phyloP scores from a whole-genome alignment of 345 rosid genomes.

The Toxicodendron radicans region DNA sequence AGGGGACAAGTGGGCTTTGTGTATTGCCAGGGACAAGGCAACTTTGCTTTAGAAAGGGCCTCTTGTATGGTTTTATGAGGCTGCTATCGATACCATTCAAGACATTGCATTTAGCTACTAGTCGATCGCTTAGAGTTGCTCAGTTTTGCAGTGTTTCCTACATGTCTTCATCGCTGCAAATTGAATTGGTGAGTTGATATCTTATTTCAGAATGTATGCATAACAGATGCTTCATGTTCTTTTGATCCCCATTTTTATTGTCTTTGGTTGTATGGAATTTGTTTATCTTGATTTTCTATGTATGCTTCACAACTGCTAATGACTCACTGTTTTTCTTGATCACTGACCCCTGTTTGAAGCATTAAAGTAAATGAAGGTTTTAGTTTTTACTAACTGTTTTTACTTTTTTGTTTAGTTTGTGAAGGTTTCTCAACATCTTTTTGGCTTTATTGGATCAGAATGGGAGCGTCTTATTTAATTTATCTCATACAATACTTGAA shows the following conservation, averaged over 20 bases:
- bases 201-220: not conserved
- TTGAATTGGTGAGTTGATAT: constrained; percentile 68
- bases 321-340: too few species aligned
- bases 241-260: not conserved
- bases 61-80: constrained; percentile 76
- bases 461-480: not conserved
- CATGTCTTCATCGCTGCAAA: constrained; percentile 79
- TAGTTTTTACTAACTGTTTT: not conserved
- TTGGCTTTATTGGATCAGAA: not conserved
- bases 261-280: not conserved
- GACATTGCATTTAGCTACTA: constrained; percentile 87
- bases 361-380: not conserved
- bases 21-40: constrained; percentile 84
- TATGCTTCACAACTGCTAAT: not conserved
- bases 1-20: constrained; percentile 77
- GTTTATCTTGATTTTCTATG: not conserved
- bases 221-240: not conserved
- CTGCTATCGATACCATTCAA: constrained; percentile 78
- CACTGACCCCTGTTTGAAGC: not conserved
- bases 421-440: constrained; percentile 1
- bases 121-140: constrained; percentile 78
- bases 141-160: constrained; percentile 88
- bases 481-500: not conserved
- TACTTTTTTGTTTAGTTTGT: not conserved
- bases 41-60: constrained; percentile 81